Base-by-base conservation (phyloP, 2,329 filamentous ascomycete species). In the Microdochium trichocladiopsis region DNA sequence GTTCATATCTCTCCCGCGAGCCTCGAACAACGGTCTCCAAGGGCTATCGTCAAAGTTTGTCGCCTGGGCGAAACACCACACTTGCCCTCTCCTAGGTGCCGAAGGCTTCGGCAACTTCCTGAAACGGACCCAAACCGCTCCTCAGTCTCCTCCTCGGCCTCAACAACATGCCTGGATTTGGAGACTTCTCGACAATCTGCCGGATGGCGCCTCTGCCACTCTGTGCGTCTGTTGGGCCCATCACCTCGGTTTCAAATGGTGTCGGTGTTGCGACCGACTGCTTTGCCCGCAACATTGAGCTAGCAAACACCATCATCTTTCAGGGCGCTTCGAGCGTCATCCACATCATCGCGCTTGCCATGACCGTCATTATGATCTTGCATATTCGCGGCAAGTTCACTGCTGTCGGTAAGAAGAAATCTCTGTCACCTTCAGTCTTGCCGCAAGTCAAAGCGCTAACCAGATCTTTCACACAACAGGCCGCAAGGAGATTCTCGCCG, bases 301-400 rank as follows among this genome's bases (percentile, higher is more conserved):
- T 97, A 60, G 94, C 92, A 60, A 99, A 99, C 74, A 99, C 94
- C 41, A 93, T 97, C 73, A 99, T 99, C 65, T 99, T 99, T 69
- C 86, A 97, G 72, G 90, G 86, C 65, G 94, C 92, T 25, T 85
- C 91, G 22, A 90, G 89, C 56, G 91, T 93, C 65, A 89, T 94
- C 73, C 94, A 99, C 71, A 97, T 99, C 60, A 75, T 88, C 53
- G 90, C 93, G 14, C 76, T 99, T 54, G 76, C 85, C 61, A 96
- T 99, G 93, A 95, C 91, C 3, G 88, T 93, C 9, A 87, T 96
- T 63, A 99, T 99, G 94, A 91, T 99, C 56, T 78, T 99, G 58
- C 94, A 99, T 70, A 89, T 99, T 57, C 83, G 94, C 62, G 93
- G 90, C 63, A 99, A 99, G 73, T 99, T 99, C 70, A 99, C 94